Evolutionary conservation across 345 rosid species (phyloP), one percentile per base, ranked within the genome.

Genomic region (Citrus cavaleriei): DNA sequence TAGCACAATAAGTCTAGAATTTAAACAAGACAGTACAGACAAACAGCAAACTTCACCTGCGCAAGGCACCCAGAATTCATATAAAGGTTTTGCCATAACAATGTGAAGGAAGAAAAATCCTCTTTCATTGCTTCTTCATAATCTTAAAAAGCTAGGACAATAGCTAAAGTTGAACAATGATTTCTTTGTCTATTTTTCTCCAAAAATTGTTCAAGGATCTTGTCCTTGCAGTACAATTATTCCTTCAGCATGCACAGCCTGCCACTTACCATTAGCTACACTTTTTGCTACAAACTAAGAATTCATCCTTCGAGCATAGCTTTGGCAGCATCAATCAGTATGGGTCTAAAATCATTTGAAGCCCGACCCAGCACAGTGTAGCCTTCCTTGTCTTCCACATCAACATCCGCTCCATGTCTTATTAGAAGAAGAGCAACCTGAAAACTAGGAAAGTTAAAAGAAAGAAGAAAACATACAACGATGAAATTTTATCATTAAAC

Each of bases 351-450:
- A 54, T 87, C 92, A 22, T 7, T 58, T 2, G 95, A 85, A 77
- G 99, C 95, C 81, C 89, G 93, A 35, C 98, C 99, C n/a, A 95
- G 91, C 77, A 93, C 98, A 7, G 98, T 92, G 90, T 91, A 95
- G 0, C 98, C 98, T 86, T 95, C 99, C 69, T 92, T 93, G 85
- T 93, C 99, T 87, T 92, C 95, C 76, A 84, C 85, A 68, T 95
- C 96, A 1, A 95, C 93, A 78, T 95, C 93, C 61, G 96, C 96
- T 81, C 98, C 99, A 84, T 93, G 95, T 83, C 99, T 84, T 80
- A 93, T 83, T 73, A 92, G 88, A 13, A 95, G 90, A 71, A 93
- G 83, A 25, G 98, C 94, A 22, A 92, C 96, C 99, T 95, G 79
- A 67, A 69, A 70, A 77, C 59, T 22, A 83, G 58, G 74, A 35